phyloP scores from a whole-genome alignment of 768 basidiomycete species.

The Inosperma sp. region DNA sequence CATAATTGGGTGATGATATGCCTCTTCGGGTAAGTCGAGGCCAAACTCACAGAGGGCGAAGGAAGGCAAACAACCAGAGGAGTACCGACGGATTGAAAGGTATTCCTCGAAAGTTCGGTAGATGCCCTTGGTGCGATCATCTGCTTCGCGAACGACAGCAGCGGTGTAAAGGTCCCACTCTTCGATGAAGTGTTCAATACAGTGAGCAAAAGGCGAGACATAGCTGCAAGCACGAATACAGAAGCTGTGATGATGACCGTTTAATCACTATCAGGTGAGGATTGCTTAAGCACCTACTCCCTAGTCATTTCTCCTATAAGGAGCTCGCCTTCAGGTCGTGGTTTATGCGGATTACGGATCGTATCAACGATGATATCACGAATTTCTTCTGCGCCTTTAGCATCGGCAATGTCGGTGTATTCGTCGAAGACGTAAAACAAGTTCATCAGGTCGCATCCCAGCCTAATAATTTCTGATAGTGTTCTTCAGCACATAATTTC shows the following conservation, averaged over 20 bases:
- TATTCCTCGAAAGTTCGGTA: constrained; percentile 50
- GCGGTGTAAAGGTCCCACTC: constrained; percentile 39
- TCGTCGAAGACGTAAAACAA: constrained; percentile 49
- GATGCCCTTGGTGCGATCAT: constrained; percentile 34
- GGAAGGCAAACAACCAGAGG: constrained; percentile 48
- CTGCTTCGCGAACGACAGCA: constrained; percentile 41
- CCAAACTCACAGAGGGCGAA: constrained; percentile 53
- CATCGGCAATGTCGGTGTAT: constrained; percentile 40
- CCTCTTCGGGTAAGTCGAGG: constrained; percentile 50
- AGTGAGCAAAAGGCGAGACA: constrained; percentile 15
- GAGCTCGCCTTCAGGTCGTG: constrained; percentile 32
- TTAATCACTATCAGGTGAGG: neutral
- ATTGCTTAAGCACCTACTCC: constrained; percentile 26
- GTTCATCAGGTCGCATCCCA: constrained; percentile 45
- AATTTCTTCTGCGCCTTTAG: constrained; percentile 24
- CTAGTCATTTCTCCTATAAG: constrained; percentile 34
- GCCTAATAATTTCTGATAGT: constrained; percentile 17
- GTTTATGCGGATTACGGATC: constrained; percentile 32
- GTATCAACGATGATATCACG: constrained; percentile 38
- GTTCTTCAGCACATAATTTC: neutral
- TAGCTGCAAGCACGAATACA: constrained; percentile 17
- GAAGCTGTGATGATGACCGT: constrained; percentile 14
- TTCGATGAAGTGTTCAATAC: constrained; percentile 28
- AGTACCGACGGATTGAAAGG: constrained; percentile 48
- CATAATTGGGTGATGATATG: constrained; percentile 48